Base-by-base conservation (phyloP, 1,284 basidiomycete genomes). In the Melampsora larici-populina region DNA sequence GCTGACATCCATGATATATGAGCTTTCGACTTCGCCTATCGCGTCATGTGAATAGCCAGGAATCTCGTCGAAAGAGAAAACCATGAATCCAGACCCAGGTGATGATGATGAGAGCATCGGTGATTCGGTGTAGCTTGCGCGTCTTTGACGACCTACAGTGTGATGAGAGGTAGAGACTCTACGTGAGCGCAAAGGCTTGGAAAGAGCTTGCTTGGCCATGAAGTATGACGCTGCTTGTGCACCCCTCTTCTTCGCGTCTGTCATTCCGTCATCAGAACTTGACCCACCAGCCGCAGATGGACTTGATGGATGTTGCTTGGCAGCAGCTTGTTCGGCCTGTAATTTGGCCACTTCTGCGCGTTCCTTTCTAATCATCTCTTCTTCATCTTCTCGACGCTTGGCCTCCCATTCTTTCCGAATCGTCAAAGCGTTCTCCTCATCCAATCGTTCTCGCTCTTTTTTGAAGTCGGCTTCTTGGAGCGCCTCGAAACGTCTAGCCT, bases 21-120 rank as follows among this genome's bases (percentile, higher is more conserved):
- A 76, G 55, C 66, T 76, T 62, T 76, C 73, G 40, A 76, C 67
- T 46, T 76, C 73, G 46, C 63, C 55, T 21, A 69, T 24, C 21
- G 48, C 51, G 17, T 26, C 43, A 63, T 69, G 26, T 6, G 29
- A 7, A 69, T 68, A 48, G 9, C 55, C 66, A n/a, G 64, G 63
- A 21, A 75, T 13, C 21, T 46, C 26, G 43, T 62, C 65, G 33
- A 24, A 21, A 24, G 66, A 40, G 8, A 51, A 48, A 1, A 43
- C 60, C 46, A 29, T 62, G 9, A 75, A 55, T 24, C 13, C 40
- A 2, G 73, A 68, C 2, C 33, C 55, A 9, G 66, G 33, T 36
- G 65, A 55, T 9, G 63, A 17, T 11, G 31, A 24, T 17, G n/a
- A 55, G 40, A 15, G 73, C 8, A 65, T 26, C 18, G 55, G 40